Evolutionary conservation across 306 rosid genomes (phyloP), one percentile per base, ranked within the genome.

Genomic region (Cyamopsis tetragonoloba): DNA sequence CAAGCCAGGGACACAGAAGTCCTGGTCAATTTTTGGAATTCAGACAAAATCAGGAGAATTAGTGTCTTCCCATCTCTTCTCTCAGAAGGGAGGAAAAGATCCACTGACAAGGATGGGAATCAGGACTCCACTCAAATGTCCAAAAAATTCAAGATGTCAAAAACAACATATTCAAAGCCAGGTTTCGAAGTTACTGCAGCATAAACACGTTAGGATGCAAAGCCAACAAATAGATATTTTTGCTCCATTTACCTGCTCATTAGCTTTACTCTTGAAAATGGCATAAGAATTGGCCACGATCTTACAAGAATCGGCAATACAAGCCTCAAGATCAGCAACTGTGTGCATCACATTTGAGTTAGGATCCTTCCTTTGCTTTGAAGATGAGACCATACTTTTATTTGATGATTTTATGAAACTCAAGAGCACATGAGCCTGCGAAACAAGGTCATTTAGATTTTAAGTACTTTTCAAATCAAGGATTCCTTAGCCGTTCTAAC

Each of bases 351-450:
- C n/a, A 17, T 79, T 76, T 48, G 77, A 73, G 61, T 64, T 70
- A 31, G 55, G 65, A 51, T 73, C 81, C 51, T 74, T 77, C 22
- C 68, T 72, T 66, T 62, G 81, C 32, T 77, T 86, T 75, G 47
- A 68, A 27, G 85, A 57, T 9, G 71, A 39, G 42, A 70, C 53
- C 57, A 60, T 80, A 57, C 74, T 62, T 30, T 62, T 72, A 48
- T 39, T 75, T 3, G 85, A 80, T 46, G 88, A 84, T 61, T 72
- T 88, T 55, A 90, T 20, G 66, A 81, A 86, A 88, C 86, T 85
- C 80, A 86, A 74, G 48, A 93, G 99, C 81, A 90, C 92, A 47
- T 90, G 89, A 37, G 99, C 99, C 99, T 93, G 90, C 35, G 72
- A 72, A 44, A 67, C 22, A 85, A 54, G 17, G 71, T 66, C 34